Percentiles rank a stretch among this genome's conserved stretches.
Conservation (phyloP, 768 basidiomycete species). For the Phlebiopsis flavidoalba region DNA sequence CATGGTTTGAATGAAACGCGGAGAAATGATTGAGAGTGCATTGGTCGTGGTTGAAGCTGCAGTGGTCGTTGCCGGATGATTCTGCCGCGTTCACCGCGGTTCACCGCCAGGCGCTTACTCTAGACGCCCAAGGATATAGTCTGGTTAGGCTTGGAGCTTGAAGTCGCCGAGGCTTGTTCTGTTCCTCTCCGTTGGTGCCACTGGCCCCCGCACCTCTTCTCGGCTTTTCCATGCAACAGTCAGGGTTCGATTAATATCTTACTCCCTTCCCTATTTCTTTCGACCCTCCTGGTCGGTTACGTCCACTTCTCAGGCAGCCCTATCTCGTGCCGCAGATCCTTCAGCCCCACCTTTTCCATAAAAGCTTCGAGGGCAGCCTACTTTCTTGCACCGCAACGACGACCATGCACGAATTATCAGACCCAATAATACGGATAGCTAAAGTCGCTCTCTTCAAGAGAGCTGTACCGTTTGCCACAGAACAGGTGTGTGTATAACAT, state of each 20-base stretch:
- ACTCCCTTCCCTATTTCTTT: neutral
- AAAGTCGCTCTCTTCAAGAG: slow-evolving; percentile 9
- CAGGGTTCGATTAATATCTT: neutral
- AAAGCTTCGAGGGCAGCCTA: neutral
- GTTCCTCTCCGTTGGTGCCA: neutral
- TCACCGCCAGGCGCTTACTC: too few species aligned
- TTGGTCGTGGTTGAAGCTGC: too few species aligned
- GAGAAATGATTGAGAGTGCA: too few species aligned
- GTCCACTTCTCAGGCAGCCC: neutral
- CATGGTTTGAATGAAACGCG: too few species aligned
- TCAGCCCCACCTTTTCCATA: neutral
- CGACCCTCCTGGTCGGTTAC: neutral
- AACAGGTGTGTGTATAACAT: slow-evolving; percentile 33
- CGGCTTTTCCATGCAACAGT: neutral
- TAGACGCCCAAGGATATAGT: too few species aligned
- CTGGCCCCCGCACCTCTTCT: neutral
- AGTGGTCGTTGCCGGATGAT: too few species aligned
- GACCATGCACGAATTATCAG: slow-evolving; percentile 14
- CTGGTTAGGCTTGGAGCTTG: too few species aligned
- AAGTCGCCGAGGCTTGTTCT: neutral
- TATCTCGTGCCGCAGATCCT: neutral
- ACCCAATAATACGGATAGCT: slow-evolving; percentile 10
- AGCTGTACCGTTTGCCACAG: slow-evolving; percentile 7
- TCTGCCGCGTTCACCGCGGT: too few species aligned
- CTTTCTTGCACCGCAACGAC: slow-evolving; percentile 4